Conservation (phyloP, 768 basidiomycete genomes). For the Russula brevipes region DNA sequence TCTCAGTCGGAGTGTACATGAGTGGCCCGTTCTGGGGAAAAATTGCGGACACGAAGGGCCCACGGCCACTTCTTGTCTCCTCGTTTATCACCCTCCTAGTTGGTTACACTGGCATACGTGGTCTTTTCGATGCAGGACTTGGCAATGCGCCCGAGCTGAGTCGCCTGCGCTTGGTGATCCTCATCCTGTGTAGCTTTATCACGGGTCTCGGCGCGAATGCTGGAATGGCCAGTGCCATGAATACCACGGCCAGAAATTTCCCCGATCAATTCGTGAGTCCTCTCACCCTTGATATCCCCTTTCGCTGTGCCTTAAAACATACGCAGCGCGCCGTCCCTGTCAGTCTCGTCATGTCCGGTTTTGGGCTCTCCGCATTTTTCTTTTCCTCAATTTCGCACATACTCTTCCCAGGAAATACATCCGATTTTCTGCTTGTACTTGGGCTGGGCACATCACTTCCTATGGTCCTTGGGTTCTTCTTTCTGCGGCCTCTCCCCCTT, state of each 20-base stretch:
- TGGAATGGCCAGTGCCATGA: slow-evolving; percentile 65
- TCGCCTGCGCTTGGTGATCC: slow-evolving; percentile 42
- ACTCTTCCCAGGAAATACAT: slow-evolving; percentile 72
- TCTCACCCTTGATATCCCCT: background rate
- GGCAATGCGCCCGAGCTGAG: slow-evolving; percentile 30
- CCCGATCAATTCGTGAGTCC: slow-evolving; percentile 58
- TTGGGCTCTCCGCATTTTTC: slow-evolving; percentile 78
- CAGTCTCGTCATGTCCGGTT: slow-evolving; percentile 24
- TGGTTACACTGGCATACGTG: slow-evolving; percentile 72
- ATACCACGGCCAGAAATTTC: slow-evolving; percentile 80
- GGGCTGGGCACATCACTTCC: slow-evolving; percentile 73
- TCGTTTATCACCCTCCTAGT: slow-evolving; percentile 56
- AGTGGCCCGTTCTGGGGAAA: slow-evolving; percentile 76
- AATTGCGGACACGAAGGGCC: slow-evolving; percentile 70
- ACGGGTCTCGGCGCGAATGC: slow-evolving; percentile 76
- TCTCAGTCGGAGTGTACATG: slow-evolving; percentile 67
- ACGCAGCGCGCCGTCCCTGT: slow-evolving; percentile 63
- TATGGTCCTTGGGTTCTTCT: slow-evolving; percentile 72
- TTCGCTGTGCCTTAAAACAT: background rate
- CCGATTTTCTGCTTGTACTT: slow-evolving; percentile 69
- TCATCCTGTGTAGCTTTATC: slow-evolving; percentile 60
- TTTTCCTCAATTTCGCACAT: slow-evolving; percentile 74
- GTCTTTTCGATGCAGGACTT: slow-evolving; percentile 55
- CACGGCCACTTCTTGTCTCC: slow-evolving; percentile 55
- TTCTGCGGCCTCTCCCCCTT: slow-evolving; percentile 65